Percentiles rank a stretch among this genome's conserved stretches.
phyloP scores from a whole-genome alignment of 2,329 filamentous ascomycete species.

The Aspergillus latus region DNA sequence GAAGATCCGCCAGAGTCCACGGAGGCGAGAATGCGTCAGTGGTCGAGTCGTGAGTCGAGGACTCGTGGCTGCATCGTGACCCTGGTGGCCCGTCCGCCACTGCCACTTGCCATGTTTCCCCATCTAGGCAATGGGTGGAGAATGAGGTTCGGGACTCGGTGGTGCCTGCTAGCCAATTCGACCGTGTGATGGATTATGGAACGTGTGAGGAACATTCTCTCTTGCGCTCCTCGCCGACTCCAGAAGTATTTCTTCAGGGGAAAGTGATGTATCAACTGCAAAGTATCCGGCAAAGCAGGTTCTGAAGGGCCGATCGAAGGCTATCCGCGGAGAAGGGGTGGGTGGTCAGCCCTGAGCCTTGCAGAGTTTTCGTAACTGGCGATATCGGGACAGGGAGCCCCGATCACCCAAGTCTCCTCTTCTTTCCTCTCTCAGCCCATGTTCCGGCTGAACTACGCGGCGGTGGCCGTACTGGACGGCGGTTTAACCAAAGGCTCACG shows the following conservation, averaged over 20 bases:
- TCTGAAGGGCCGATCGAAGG: neutral
- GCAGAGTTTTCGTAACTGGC: slow-evolving; percentile 12
- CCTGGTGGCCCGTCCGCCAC: slow-evolving; percentile 16
- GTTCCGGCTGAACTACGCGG: neutral
- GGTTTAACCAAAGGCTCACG: neutral
- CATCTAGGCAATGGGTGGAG: slow-evolving; percentile 23
- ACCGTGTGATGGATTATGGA: slow-evolving; percentile 8
- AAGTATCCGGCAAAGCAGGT: slow-evolving; percentile 1
- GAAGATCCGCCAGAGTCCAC: slow-evolving; percentile 5
- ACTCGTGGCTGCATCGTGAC: slow-evolving; percentile 4
- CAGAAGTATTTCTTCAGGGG: neutral
- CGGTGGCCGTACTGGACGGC: neutral
- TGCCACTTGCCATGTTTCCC: slow-evolving; percentile 16
- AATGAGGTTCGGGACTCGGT: neutral
- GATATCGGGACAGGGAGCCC: slow-evolving; percentile 6
- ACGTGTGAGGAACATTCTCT: slow-evolving; percentile 11
- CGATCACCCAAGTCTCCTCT: neutral
- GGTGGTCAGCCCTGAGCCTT: neutral
- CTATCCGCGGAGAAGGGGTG: slow-evolving; percentile 13
- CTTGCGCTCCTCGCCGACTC: neutral
- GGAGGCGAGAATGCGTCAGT: slow-evolving; percentile 22
- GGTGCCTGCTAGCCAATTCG: neutral
- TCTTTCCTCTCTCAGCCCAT: slow-evolving; percentile 5
- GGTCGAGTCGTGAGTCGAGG: neutral
- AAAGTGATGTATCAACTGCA: slow-evolving; percentile 5